Conservation (phyloP, 176 grass and related monocot species). For the Triticum dicoccoides region DNA sequence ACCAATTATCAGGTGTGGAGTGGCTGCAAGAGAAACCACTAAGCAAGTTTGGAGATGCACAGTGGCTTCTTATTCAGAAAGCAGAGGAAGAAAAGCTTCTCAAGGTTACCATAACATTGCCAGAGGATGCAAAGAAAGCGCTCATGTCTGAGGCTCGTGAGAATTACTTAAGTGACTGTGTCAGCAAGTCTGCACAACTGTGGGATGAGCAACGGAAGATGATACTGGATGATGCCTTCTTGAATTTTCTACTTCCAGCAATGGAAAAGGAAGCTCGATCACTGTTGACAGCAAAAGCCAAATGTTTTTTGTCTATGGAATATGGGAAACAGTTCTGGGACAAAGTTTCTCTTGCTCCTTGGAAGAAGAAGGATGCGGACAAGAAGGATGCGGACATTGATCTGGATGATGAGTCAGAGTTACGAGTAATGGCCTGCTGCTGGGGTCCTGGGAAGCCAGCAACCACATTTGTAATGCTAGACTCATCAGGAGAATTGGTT, state of each 20-base stretch:
- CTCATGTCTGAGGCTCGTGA: constrained; percentile 81
- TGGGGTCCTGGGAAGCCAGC: constrained; percentile 96
- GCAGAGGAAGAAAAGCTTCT: constrained; percentile 96
- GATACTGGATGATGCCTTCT: constrained; percentile 95
- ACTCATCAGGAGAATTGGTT: constrained; percentile 89
- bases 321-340: constrained; percentile 79
- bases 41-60: constrained; percentile 70
- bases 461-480: constrained; percentile 91
- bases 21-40: constrained; percentile 88
- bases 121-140: constrained; percentile 69
- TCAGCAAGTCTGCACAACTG: constrained; percentile 88
- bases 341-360: constrained; percentile 86
- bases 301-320: constrained; percentile 79
- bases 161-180: constrained; percentile 90
- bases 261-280: constrained; percentile 90
- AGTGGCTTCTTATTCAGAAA: constrained; percentile 99
- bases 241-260: constrained; percentile 73
- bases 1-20: constrained; percentile 69
- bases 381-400: constrained; percentile 66
- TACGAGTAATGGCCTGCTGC: constrained; percentile 95
- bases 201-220: constrained; percentile 97
- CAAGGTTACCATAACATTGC: constrained; percentile 81
- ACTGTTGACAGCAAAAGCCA: constrained; percentile 64
- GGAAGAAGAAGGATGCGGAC: constrained; percentile 61
- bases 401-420: constrained; percentile 64